These are phyloP conservation scores for Ichthyophthirius multifiliis DNA, from an alignment of 169 alveolate genomes.

Conservation along the genomic window DNA sequence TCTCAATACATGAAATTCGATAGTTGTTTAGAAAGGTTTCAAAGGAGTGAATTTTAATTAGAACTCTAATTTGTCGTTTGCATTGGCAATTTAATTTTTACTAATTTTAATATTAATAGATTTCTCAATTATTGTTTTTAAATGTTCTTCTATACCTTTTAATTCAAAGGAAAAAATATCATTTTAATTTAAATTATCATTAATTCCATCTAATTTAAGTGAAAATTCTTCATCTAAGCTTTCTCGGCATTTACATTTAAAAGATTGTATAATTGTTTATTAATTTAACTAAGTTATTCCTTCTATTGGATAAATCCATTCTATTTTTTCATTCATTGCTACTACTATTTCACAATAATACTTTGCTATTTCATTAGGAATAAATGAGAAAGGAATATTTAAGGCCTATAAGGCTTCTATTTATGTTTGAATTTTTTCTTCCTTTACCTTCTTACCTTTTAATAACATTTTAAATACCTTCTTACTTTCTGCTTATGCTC, in stretches of 20 bases:
- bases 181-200: constrained; percentile 1
- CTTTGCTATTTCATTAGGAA: constrained; percentile 75
- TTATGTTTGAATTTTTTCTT: constrained; percentile 18
- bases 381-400: constrained; percentile 78
- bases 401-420: constrained; percentile 63
- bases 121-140: constrained; percentile 6
- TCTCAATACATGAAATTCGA: constrained; percentile 74
- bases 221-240: constrained; percentile 17
- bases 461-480: constrained; percentile 48
- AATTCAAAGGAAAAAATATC: constrained; percentile 39
- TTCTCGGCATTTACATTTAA: constrained; percentile 53
- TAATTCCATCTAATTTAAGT: constrained; percentile 18
- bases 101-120: constrained; percentile 19
- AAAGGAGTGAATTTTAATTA: constrained; percentile 72
- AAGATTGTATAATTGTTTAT: constrained; percentile 64
- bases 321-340: constrained; percentile 68
- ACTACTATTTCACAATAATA: constrained; percentile 69
- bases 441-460: constrained; percentile 51
- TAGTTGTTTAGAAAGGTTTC: constrained; percentile 74
- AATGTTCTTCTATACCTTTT: constrained; percentile 11
- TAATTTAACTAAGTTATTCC: constrained; percentile 83
- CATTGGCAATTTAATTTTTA: constrained; percentile 23
- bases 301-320: constrained; percentile 81
- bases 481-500: constrained; percentile 53
- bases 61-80: constrained; percentile 55